These are phyloP conservation scores for Colletotrichum sublineola DNA, from an alignment of 2,329 filamentous ascomycete genomes.

Conservation along the genomic window DNA sequence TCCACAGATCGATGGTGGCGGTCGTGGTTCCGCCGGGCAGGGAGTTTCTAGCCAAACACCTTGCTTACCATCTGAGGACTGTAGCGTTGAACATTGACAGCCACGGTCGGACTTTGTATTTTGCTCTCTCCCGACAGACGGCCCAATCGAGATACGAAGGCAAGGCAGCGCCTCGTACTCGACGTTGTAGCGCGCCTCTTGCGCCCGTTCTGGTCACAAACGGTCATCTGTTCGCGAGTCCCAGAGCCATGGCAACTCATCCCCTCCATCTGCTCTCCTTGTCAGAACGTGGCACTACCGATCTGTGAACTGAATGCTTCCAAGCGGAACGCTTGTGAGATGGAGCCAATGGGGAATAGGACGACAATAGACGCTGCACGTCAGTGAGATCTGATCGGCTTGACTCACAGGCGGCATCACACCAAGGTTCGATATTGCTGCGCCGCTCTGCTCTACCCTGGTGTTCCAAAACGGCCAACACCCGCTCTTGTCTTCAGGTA, in stretches of 20 bases:
- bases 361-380: background rate
- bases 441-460: background rate
- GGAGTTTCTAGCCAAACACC: conserved; percentile 26
- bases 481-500: background rate
- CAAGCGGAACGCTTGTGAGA: conserved; percentile 11
- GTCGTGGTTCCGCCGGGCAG: conserved; percentile 38
- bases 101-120: background rate
- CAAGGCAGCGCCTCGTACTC: background rate
- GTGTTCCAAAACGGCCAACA: background rate
- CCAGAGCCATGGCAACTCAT: conserved; percentile 20
- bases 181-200: conserved; percentile 5
- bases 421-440: background rate
- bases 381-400: conserved; percentile 29
- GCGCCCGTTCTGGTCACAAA: background rate
- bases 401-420: background rate
- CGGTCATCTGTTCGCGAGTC: conserved; percentile 15
- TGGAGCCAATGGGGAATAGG: conserved; percentile 8
- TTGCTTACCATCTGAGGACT: conserved; percentile 4
- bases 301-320: conserved; percentile 30
- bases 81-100: background rate
- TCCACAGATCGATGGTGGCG: conserved; percentile 40
- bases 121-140: background rate
- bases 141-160: background rate
- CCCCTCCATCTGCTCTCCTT: background rate
- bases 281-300: conserved; percentile 35